Conservation (phyloP, 345 rosid genomes). For the Eucalyptus erythrocorys region DNA sequence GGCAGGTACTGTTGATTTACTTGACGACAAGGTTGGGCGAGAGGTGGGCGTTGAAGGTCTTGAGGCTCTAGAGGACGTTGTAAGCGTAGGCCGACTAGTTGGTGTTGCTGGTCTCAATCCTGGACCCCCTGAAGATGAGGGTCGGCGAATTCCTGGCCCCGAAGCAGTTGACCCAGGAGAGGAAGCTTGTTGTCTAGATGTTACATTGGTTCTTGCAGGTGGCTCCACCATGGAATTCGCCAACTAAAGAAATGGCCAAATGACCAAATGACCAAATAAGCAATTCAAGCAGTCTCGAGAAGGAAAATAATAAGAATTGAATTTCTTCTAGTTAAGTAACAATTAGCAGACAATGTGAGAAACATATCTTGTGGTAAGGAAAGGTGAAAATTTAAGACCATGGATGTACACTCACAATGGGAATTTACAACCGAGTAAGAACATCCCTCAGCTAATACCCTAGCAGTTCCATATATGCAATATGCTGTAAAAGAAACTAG, state of each 20-base stretch:
- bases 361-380: not conserved
- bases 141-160: slow-evolving; percentile 53
- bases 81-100: slow-evolving; percentile 56
- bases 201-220: slow-evolving; percentile 36
- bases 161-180: slow-evolving; percentile 71
- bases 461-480: not conserved
- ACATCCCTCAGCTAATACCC: not conserved
- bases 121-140: slow-evolving; percentile 92
- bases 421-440: not conserved
- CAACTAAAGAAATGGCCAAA: slow-evolving; percentile 24
- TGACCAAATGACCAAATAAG: not conserved
- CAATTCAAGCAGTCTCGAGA: not conserved
- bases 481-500: not conserved
- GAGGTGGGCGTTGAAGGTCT: slow-evolving; percentile 90
- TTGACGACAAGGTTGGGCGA: slow-evolving; percentile 52
- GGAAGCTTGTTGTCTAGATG: slow-evolving; percentile 51
- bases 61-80: slow-evolving; percentile 39
- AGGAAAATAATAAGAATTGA: not conserved
- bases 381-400: not conserved
- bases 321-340: not conserved
- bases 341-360: not conserved
- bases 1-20: slow-evolving; percentile 30
- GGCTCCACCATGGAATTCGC: slow-evolving; percentile 61
- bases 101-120: slow-evolving; percentile 94
- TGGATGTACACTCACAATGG: not conserved